phyloP scores from a whole-genome alignment of 2,329 filamentous ascomycete species.

The Hirsutella minnesotensis region DNA sequence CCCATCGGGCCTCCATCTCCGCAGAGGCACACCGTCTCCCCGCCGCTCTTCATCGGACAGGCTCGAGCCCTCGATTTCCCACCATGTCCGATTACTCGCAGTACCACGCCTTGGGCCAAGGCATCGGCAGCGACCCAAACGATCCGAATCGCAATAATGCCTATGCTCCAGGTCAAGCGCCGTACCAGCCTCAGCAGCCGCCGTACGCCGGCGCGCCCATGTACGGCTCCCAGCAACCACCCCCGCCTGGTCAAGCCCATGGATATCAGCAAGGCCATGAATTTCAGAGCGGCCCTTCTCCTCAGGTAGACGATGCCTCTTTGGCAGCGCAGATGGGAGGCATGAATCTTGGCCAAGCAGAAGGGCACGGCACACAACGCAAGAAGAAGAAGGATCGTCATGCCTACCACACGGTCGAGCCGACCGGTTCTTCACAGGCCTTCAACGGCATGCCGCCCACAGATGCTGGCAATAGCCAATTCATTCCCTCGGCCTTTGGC shows the following conservation, averaged over 20 bases:
- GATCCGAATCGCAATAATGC: constrained; percentile 38
- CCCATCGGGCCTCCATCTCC: background rate
- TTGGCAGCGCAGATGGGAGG: constrained; percentile 67
- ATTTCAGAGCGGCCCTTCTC: constrained; percentile 14
- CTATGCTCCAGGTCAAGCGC: constrained; percentile 39
- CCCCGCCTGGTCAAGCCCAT: constrained; percentile 11
- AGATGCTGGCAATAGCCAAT: constrained; percentile 34
- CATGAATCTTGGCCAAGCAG: constrained; percentile 47
- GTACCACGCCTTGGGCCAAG: constrained; percentile 45
- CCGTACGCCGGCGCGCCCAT: constrained; percentile 14
- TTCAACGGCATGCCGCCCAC: constrained; percentile 57
- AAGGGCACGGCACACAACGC: constrained; percentile 36
- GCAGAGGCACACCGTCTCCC: background rate
- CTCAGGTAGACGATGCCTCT: constrained; percentile 31
- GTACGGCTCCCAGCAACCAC: constrained; percentile 3
- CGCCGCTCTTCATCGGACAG: too few relatives aligned
- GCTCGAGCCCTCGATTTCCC: background rate
- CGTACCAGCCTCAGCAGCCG: constrained; percentile 34
- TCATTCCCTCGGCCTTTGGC: constrained; percentile 21
- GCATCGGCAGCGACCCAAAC: constrained; percentile 41
- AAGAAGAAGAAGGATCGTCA: constrained; percentile 93
- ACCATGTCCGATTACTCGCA: constrained; percentile 43
- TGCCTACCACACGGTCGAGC: constrained; percentile 78
- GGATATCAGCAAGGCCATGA: constrained; percentile 19
- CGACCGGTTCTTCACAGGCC: constrained; percentile 53